Conservation (phyloP, 2,329 filamentous ascomycete genomes). For the Colletotrichum agaves region DNA sequence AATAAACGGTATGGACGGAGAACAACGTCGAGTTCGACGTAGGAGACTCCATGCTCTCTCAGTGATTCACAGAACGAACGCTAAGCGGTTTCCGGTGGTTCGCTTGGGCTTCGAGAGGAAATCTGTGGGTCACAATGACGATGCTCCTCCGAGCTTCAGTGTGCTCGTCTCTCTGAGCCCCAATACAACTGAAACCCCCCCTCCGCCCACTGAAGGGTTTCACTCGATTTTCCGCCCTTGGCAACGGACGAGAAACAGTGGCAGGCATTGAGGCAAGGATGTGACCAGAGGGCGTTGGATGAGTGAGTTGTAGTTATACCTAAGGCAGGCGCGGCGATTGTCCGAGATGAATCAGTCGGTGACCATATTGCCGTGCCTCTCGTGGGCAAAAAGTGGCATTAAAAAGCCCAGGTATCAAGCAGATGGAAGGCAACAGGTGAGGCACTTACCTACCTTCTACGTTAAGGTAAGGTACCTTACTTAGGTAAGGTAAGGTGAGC, state of each 20-base stretch:
- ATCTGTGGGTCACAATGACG: conserved; percentile 19
- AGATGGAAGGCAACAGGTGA: neutral
- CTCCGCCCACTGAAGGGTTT: neutral
- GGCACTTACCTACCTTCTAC: too few species aligned
- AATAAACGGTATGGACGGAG: neutral
- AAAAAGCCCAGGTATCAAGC: neutral
- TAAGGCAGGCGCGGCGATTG: conserved; percentile 6
- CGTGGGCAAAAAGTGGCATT: too few species aligned
- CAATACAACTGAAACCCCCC: too few species aligned
- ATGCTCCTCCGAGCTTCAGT: neutral
- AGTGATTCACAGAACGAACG: neutral
- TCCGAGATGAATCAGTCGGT: conserved; percentile 5
- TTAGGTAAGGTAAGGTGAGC: conserved; percentile 13
- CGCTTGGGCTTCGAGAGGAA: conserved; percentile 18
- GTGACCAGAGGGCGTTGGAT: conserved; percentile 11
- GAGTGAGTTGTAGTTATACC: conserved; percentile 11
- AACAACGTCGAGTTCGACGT: neutral
- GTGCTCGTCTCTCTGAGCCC: too few species aligned
- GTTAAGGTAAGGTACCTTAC: too few species aligned
- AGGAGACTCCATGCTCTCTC: conserved; percentile 15
- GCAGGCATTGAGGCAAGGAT: neutral
- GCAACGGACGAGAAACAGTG: neutral
- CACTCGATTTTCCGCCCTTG: conserved; percentile 15
- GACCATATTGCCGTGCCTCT: neutral
- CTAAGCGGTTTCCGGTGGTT: conserved; percentile 10